Evolutionary conservation across 2,329 filamentous ascomycete genomes (phyloP).

Genomic region (Penicillium brevicompactum): DNA sequence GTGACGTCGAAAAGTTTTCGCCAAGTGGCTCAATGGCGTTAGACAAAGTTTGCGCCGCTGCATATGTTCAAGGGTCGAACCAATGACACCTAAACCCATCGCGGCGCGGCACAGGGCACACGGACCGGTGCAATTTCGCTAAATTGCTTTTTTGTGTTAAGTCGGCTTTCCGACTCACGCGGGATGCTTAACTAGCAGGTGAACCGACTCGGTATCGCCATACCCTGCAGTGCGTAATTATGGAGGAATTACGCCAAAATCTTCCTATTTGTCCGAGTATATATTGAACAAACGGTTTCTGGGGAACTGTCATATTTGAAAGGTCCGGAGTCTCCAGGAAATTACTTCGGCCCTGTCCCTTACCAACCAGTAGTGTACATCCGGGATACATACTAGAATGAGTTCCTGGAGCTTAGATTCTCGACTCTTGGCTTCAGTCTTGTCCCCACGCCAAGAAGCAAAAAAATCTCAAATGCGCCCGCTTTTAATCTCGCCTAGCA

Average conservation of each 20-base stretch:
- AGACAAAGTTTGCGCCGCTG: neutral
- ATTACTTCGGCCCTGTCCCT: too few relatives aligned
- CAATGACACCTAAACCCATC: slow-evolving; percentile 15
- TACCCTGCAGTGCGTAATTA: neutral
- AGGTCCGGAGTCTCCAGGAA: neutral
- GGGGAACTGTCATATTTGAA: neutral
- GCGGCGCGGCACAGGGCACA: neutral
- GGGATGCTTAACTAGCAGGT: neutral
- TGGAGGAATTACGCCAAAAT: neutral
- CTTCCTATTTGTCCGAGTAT: neutral
- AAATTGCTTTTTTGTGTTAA: neutral
- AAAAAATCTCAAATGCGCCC: neutral
- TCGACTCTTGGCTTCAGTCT: neutral
- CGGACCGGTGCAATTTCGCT: slow-evolving; percentile 1
- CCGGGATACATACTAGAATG: neutral
- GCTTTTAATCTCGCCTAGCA: neutral
- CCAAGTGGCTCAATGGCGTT: neutral
- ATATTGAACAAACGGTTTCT: neutral
- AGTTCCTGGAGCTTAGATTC: neutral
- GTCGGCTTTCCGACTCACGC: neutral
- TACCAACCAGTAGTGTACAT: neutral
- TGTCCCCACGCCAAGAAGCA: slow-evolving; percentile 1
- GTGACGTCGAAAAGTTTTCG: neutral
- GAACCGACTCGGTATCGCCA: neutral
- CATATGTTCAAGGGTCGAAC: neutral